phyloP scores from a whole-genome alignment of 495 filamentous ascomycete genomes.

The Xanthoparmelia taractica region DNA sequence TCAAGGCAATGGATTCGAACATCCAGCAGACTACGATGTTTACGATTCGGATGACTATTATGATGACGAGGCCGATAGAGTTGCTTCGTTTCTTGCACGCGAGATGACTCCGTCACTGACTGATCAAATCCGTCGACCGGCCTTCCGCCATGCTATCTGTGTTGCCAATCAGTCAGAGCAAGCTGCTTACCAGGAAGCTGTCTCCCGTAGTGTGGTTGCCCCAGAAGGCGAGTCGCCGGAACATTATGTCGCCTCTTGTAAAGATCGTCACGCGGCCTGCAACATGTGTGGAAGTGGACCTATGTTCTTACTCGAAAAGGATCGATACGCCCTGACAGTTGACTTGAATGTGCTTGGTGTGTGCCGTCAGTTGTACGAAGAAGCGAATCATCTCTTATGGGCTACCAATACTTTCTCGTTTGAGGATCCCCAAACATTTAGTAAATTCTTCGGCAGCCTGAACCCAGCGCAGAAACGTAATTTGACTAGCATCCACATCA shows the following conservation, averaged over 20 bases:
- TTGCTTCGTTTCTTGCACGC: neutral
- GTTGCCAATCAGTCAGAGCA: conserved; percentile 5
- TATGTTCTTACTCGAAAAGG: neutral
- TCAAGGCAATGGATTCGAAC: neutral
- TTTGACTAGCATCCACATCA: neutral
- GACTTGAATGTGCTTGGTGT: conserved; percentile 13
- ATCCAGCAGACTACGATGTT: neutral
- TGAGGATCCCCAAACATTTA: neutral
- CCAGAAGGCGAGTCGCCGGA: neutral
- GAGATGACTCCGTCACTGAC: neutral
- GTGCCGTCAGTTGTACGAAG: conserved; percentile 15
- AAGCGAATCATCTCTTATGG: conserved; percentile 16
- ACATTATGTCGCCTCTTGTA: neutral
- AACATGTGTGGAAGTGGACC: neutral
- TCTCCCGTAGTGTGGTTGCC: neutral
- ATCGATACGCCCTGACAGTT: neutral
- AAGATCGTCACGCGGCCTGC: neutral
- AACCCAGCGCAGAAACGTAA: conserved; percentile 16
- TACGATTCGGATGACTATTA: neutral
- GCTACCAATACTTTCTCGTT: conserved; percentile 22
- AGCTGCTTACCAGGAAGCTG: neutral
- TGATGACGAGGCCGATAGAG: neutral
- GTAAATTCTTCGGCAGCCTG: conserved; percentile 1
- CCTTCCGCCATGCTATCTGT: conserved; percentile 6
- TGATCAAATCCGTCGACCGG: neutral